phyloP scores from a whole-genome alignment of 2,329 filamentous ascomycete genomes.

The Lanzia echinophila region DNA sequence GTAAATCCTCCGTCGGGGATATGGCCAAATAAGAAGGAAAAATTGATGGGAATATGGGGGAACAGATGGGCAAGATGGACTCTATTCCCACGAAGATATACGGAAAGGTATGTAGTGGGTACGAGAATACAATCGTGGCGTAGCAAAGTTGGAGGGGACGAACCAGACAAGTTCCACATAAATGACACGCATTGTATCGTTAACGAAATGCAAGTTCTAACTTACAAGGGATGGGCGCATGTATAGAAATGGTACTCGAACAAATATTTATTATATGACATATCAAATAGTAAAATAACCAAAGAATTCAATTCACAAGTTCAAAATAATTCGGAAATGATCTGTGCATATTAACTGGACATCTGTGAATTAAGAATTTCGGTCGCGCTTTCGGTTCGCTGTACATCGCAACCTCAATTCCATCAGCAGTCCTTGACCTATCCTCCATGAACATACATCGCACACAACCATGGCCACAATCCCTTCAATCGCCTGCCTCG shows the following conservation, averaged over 20 bases:
- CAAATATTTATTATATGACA: background rate
- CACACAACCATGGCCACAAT: constrained; percentile 45
- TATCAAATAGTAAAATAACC: background rate
- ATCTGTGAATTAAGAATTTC: background rate
- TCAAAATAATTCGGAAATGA: background rate
- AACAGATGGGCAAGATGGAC: constrained; percentile 47
- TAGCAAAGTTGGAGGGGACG: constrained; percentile 27
- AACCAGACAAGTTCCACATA: constrained; percentile 33
- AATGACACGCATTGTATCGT: constrained; percentile 47
- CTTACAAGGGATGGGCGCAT: constrained; percentile 52
- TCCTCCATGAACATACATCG: background rate
- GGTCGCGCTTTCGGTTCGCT: background rate
- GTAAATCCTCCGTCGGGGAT: constrained; percentile 15
- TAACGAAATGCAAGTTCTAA: constrained; percentile 55
- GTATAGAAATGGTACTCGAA: constrained; percentile 9
- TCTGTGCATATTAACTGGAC: background rate
- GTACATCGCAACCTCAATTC: background rate
- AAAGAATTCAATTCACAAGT: background rate
- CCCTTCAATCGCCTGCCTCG: constrained; percentile 86
- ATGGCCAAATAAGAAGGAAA: constrained; percentile 31
- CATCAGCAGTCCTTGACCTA: constrained; percentile 8
- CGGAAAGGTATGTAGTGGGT: constrained; percentile 19
- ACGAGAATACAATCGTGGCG: constrained; percentile 20
- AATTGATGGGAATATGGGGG: constrained; percentile 50
- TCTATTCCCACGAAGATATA: constrained; percentile 29